Base-by-base conservation (phyloP, 2,329 filamentous ascomycete species). In the Colletotrichum chrysophilum region DNA sequence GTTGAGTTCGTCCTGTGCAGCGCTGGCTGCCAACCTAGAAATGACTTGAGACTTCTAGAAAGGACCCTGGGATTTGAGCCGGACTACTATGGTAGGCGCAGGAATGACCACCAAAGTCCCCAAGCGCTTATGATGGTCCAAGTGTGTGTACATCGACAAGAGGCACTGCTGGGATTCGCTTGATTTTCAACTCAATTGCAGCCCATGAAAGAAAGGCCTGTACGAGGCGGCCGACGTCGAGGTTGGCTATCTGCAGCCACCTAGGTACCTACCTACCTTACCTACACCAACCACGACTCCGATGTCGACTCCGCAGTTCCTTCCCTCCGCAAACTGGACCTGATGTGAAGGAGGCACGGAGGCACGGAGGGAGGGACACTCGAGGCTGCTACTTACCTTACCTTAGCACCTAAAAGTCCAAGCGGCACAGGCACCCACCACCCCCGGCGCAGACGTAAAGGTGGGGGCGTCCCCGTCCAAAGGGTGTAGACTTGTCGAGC, bases 401-500 rank as follows among this genome's bases (percentile, higher is more conserved):
- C 34, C 34, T 36, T 36, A 38, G 36, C 36, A 38, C 36, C 36
- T 38, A 38, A 38, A 38, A 38, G 38, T 34, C 34, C 43, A 71
- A 43, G 58, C 56, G 32, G 28, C 21, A 68, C 34, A 28, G 26
- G 26, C 26, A 7, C 26, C 26, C 26, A 28, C 26, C 26, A 28
- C 14, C 30, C 30, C 62, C 62, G 61, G 69, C 69, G 64, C 64
- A 34, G 28, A 13, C n/a, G 43, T 65, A 74, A 65, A 68, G 60
- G 70, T 74, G 74, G 64, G 56, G 70, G 34, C 18, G 36, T 52
- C 74, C 70, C 70, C 74, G 58, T 76, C 64, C 56, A 13, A 74
- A 76, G 70, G 70, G 70, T 76, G 74, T 72, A 65, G 60, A 65
- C 74, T 69, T 76, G 74, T 74, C 74, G 71, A 76, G n/a, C 64